A percentile compares a stretch with the other conserved stretches of the same genome.
Evolutionary conservation across 2,329 filamentous ascomycete genomes (phyloP).

Genomic region (Blumeria graminis): DNA sequence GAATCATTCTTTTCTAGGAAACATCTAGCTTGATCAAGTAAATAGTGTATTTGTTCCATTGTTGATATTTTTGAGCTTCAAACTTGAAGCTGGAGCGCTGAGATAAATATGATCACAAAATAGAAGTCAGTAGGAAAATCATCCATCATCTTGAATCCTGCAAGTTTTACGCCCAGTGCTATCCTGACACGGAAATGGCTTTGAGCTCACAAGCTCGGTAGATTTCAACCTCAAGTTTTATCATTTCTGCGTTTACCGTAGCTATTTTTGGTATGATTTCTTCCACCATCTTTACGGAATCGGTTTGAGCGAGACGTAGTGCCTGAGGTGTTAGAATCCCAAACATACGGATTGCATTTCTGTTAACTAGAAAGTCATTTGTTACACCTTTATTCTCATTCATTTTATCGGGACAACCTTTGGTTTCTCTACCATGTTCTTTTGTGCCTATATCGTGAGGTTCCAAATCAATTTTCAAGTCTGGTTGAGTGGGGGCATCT

Average conservation of each 20-base stretch:
- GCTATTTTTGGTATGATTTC: conserved; percentile 31
- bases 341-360: conserved; percentile 32
- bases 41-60: too few relatives aligned
- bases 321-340: conserved; percentile 26
- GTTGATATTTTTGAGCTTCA: too few relatives aligned
- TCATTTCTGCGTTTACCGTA: conserved; percentile 34
- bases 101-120: too few relatives aligned
- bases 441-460: background rate
- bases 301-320: conserved; percentile 30
- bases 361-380: conserved; percentile 1
- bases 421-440: background rate
- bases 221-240: conserved; percentile 42
- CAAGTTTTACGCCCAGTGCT: too few relatives aligned
- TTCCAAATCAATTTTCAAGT: background rate
- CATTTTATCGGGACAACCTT: background rate
- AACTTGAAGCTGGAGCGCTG: too few relatives aligned
- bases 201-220: conserved; percentile 25
- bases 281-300: conserved; percentile 31
- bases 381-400: background rate
- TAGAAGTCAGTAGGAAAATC: too few relatives aligned
- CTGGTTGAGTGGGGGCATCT: conserved; percentile 12
- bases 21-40: too few relatives aligned
- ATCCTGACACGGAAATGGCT: conserved; percentile 2
- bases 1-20: too few relatives aligned
- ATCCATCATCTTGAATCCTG: too few relatives aligned